A percentile compares a stretch with the other conserved stretches of the same genome.
These are phyloP conservation scores for Arctostaphylos glauca DNA, from an alignment of 148 eudicot genomes.

Conservation along the genomic window DNA sequence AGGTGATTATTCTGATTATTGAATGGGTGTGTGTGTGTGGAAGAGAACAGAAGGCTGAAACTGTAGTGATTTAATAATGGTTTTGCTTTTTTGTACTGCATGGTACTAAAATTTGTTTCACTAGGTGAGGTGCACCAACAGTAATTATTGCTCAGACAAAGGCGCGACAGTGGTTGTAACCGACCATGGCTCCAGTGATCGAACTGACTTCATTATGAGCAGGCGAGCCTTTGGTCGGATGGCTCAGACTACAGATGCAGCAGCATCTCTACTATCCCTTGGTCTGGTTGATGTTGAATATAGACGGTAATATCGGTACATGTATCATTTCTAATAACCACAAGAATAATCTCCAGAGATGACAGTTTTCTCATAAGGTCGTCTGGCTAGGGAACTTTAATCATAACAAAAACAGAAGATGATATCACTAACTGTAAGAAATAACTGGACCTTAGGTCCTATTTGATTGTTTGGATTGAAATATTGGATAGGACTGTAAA, in stretches of 20 bases:
- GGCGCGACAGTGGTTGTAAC: conserved; percentile 67
- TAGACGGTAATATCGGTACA: conserved; percentile 41
- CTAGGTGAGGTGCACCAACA: conserved; percentile 68
- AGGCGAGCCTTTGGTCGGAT: conserved; percentile 51
- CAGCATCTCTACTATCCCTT: conserved; percentile 41
- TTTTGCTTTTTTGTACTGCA: background rate
- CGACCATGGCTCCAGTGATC: conserved; percentile 56
- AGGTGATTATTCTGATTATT: conserved; percentile 31
- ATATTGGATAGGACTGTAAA: background rate
- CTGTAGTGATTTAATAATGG: background rate
- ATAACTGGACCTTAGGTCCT: background rate
- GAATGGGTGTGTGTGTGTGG: background rate
- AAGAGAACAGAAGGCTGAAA: background rate
- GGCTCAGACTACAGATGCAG: conserved; percentile 66
- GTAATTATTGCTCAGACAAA: conserved; percentile 55
- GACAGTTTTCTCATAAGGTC: background rate
- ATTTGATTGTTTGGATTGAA: background rate
- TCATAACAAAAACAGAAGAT: background rate
- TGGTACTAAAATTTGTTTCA: background rate
- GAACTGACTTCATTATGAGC: conserved; percentile 66
- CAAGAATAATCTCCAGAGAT: background rate
- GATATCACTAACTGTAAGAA: background rate
- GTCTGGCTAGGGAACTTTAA: background rate
- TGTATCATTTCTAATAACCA: background rate
- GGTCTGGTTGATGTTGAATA: conserved; percentile 71